Conservation (phyloP, 208 protist species). For the Entamoeba dispar region DNA sequence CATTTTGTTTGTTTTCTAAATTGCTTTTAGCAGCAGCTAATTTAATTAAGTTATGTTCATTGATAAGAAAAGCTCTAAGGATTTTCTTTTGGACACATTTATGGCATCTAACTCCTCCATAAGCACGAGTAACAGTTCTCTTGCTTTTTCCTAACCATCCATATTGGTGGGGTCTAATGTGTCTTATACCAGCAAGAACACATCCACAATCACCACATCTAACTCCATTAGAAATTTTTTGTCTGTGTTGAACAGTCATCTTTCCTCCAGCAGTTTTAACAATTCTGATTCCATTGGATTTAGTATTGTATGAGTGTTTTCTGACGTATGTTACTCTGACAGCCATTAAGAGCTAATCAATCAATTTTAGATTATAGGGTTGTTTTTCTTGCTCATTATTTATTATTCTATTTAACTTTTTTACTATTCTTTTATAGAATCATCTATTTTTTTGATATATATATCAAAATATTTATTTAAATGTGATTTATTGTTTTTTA, state of each 20-base stretch:
- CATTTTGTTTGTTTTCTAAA: neutral
- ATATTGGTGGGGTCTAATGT: neutral
- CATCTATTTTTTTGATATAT: too few species aligned
- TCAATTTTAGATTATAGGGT: neutral
- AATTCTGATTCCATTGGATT: neutral
- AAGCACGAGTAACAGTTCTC: slow-evolving; percentile 5
- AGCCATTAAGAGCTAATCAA: neutral
- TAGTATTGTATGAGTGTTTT: neutral
- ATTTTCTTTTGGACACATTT: neutral
- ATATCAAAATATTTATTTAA: too few species aligned
- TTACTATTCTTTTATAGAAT: neutral
- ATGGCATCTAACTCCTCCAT: slow-evolving; percentile 3
- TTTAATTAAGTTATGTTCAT: neutral
- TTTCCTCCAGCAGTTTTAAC: slow-evolving; percentile 13
- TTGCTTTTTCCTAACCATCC: neutral
- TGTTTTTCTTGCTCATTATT: neutral
- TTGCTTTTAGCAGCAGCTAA: neutral
- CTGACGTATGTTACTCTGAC: neutral
- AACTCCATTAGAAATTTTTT: neutral
- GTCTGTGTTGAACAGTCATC: neutral
- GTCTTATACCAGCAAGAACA: neutral
- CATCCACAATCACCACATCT: neutral
- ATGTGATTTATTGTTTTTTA: too few species aligned
- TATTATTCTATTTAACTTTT: neutral
- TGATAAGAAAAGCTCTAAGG: slow-evolving; percentile 1